Evolutionary conservation across 106 monocot genomes (phyloP).

Genomic region (Allium sativum): DNA sequence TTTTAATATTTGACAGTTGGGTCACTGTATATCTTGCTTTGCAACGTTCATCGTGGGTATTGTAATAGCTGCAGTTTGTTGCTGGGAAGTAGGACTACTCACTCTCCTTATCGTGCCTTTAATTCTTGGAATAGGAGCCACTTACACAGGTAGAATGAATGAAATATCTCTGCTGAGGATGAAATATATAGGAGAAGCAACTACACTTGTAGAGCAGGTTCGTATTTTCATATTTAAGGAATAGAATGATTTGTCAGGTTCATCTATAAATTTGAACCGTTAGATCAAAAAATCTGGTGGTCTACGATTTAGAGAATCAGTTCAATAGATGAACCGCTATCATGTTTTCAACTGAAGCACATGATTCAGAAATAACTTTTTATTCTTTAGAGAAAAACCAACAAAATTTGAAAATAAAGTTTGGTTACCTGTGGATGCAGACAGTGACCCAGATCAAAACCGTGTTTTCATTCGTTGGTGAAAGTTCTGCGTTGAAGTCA

Average conservation of each 20-base stretch:
- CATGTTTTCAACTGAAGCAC: too few species aligned
- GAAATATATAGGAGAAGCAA: conserved; percentile 20
- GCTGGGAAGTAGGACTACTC: conserved; percentile 29
- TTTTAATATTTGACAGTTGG: conserved; percentile 18
- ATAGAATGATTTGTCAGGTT: too few species aligned
- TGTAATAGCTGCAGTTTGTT: conserved; percentile 16
- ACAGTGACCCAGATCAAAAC: conserved; percentile 36
- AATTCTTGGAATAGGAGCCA: conserved; percentile 30
- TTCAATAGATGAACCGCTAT: too few species aligned
- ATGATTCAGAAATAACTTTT: too few species aligned
- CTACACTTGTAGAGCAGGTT: conserved; percentile 29
- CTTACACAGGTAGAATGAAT: conserved; percentile 29
- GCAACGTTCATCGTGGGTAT: conserved; percentile 28
- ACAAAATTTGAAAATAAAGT: too few species aligned
- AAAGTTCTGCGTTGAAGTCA: conserved; percentile 21
- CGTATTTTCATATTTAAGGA: too few species aligned
- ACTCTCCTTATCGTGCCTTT: conserved; percentile 22
- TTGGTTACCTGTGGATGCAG: conserved; percentile 7
- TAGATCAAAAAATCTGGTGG: too few species aligned
- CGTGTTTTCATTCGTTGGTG: conserved; percentile 37
- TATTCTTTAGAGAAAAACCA: too few species aligned
- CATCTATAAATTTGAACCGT: too few species aligned
- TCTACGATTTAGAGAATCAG: too few species aligned
- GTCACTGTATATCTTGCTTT: conserved; percentile 32
- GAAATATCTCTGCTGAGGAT: conserved; percentile 14